Evolutionary conservation across 139 green algal genomes (phyloP), one percentile per base, ranked within the genome.

Genomic region (Choricystis sp.): DNA sequence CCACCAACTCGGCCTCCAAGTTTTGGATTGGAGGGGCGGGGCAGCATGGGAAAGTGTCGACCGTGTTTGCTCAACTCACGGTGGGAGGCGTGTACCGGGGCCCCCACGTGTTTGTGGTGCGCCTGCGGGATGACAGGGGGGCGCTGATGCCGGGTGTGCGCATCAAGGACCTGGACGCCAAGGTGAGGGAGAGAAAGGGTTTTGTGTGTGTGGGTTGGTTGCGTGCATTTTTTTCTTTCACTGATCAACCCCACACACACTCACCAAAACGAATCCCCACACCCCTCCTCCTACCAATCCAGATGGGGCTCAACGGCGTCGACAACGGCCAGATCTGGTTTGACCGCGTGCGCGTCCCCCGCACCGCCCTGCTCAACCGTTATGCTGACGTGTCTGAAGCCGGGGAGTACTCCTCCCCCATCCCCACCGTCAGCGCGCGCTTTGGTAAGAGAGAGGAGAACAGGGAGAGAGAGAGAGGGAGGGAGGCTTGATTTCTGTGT

Each of bases 321-420:
- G 88, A 95, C 76, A 95, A 95, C 65, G 88, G 88, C 24, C 77
- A 80, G 66, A 78, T 85, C 61, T 87, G 81, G 84, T 88, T 94
- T 69, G 72, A 94, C 63, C 48, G 80, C 56, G 82, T 92, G 56
- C 71, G 83, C 0, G 82, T 94, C 63, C 67, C 84, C 0, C 64
- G 82, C 0, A 79, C 85, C 60, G 80, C 74, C 4, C 59, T 92
- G 63, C 69, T 92, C 40, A 76, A 89, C 72, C 60, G 66, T 5
- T 90, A 77, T 61, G 85, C 82, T 0, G 65, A 49, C 22, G 84
- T 91, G 31, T 9, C 40, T 9, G 9, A 9, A 9, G 40, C 73
- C 56, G 72, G 84, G 57, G 66, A 49, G 31, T 94, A 92, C 77
- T 71, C 30, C 61, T 80, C 62, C n/a, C 63, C 77, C 57, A 85